Conservation (phyloP, 2,329 filamentous ascomycete species). For the Fusarium longipes region DNA sequence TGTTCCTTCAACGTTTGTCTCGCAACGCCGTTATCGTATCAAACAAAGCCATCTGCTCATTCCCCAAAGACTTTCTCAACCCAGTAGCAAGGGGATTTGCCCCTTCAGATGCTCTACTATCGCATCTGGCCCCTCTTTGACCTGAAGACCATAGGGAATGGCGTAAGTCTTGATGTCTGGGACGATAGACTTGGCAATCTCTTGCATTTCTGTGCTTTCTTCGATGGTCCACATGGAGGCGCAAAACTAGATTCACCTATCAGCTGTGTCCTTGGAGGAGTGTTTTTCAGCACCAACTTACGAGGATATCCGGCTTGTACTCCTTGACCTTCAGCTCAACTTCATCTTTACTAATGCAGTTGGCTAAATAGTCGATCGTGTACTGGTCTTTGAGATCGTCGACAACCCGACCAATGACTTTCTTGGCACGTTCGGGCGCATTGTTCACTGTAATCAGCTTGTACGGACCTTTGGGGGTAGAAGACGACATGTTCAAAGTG, state of each 20-base stretch:
- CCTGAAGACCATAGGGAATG: conserved; percentile 64
- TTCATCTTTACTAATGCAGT: conserved; percentile 55
- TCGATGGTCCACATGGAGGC: conserved; percentile 65
- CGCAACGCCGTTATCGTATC: background rate
- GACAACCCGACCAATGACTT: conserved; percentile 69
- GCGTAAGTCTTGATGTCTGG: conserved; percentile 63
- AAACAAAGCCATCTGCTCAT: background rate
- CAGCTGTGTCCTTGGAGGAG: background rate
- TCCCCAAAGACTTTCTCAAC: background rate
- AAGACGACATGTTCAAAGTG: background rate
- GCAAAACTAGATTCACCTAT: conserved; percentile 60
- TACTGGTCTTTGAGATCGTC: conserved; percentile 72
- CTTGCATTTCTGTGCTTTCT: conserved; percentile 58
- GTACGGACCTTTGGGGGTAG: conserved; percentile 65
- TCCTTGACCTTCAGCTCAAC: background rate
- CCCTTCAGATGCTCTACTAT: conserved; percentile 63
- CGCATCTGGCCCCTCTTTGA: conserved; percentile 63
- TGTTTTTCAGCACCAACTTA: background rate
- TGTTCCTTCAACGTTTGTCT: background rate
- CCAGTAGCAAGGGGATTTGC: conserved; percentile 50
- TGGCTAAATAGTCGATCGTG: conserved; percentile 70
- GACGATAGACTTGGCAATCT: conserved; percentile 56
- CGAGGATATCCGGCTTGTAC: background rate
- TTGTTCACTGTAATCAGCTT: conserved; percentile 75
- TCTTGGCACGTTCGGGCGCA: conserved; percentile 71